phyloP scores from a whole-genome alignment of 352 stramenopile genomes.

The Peronospora belbahrii region DNA sequence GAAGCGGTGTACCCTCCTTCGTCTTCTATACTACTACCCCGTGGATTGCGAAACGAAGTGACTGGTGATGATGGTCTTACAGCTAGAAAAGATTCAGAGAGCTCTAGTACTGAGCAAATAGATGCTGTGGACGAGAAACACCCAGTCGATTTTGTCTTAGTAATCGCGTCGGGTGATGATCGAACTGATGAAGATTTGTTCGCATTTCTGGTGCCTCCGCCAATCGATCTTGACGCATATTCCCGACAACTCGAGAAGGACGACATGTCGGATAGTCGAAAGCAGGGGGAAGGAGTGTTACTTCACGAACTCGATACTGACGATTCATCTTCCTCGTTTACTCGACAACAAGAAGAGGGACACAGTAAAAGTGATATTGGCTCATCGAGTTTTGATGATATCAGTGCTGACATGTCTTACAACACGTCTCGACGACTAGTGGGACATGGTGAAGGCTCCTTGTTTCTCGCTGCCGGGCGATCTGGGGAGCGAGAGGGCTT shows the following conservation, averaged over 20 bases:
- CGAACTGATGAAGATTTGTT: slow-evolving; percentile 83
- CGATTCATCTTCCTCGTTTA: slow-evolving; percentile 7
- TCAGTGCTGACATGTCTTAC: slow-evolving; percentile 31
- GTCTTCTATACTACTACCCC: slow-evolving; percentile 47
- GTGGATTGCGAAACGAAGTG: slow-evolving; percentile 14
- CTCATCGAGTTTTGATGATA: slow-evolving; percentile 19
- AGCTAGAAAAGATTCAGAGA: slow-evolving; percentile 17
- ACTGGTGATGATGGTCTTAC: slow-evolving; percentile 7
- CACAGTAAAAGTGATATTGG: slow-evolving; percentile 15
- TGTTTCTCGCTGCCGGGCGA: slow-evolving; percentile 5
- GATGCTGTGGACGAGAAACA: slow-evolving; percentile 25
- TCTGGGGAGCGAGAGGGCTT: slow-evolving; percentile 8
- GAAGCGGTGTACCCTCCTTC: slow-evolving; percentile 34
- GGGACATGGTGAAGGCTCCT: slow-evolving; percentile 24
- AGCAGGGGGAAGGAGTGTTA: slow-evolving; percentile 3
- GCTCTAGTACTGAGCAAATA: slow-evolving; percentile 11
- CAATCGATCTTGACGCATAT: slow-evolving; percentile 78
- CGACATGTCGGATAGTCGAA: slow-evolving; percentile 16
- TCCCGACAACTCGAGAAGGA: slow-evolving; percentile 70
- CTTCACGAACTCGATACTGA: slow-evolving; percentile 1
- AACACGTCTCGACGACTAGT: slow-evolving; percentile 43
- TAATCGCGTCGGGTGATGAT: slow-evolving; percentile 80
- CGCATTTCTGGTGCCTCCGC: slow-evolving; percentile 60
- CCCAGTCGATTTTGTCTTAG: slow-evolving; percentile 70
- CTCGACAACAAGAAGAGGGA: slow-evolving; percentile 9